These are phyloP conservation scores for Rhodotorula babjevae DNA, from an alignment of 768 basidiomycete species.

Conservation along the genomic window DNA sequence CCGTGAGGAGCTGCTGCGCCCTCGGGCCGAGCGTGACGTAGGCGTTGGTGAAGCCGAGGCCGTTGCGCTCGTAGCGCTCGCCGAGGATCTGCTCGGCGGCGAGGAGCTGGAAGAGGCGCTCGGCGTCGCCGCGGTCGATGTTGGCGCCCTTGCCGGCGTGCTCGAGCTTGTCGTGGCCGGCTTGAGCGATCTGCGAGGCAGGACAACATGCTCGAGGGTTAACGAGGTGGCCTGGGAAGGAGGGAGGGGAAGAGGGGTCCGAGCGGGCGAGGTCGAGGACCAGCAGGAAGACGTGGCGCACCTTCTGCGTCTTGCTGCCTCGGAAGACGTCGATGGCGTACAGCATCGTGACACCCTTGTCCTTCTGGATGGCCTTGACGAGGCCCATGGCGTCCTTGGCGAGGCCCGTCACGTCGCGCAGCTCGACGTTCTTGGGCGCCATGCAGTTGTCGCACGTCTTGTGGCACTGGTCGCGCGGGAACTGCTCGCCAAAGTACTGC, in stretches of 20 bases:
- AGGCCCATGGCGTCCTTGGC: constrained; percentile 60
- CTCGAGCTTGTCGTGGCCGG: constrained; percentile 53
- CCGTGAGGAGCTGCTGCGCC: constrained; percentile 4
- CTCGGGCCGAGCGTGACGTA: constrained; percentile 44
- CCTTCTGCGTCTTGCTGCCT: constrained; percentile 55
- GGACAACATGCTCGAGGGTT: neutral
- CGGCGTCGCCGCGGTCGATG: constrained; percentile 56
- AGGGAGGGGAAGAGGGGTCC: too few relatives aligned
- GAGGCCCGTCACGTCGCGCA: constrained; percentile 59
- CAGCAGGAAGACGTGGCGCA: neutral
- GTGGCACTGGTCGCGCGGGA: constrained; percentile 63
- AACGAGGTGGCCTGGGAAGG: too few relatives aligned
- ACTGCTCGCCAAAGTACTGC: constrained; percentile 78
- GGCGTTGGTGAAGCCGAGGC: constrained; percentile 48
- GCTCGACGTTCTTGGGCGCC: constrained; percentile 57
- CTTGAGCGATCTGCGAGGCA: constrained; percentile 50
- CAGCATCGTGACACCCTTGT: constrained; percentile 58
- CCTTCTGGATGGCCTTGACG: constrained; percentile 53
- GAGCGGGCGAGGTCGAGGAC: too few relatives aligned
- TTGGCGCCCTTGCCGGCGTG: constrained; percentile 58
- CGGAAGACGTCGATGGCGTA: constrained; percentile 63
- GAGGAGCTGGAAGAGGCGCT: constrained; percentile 63
- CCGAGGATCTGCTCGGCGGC: constrained; percentile 55
- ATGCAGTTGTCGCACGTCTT: constrained; percentile 79
- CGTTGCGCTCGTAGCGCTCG: constrained; percentile 53